Conservation (phyloP, 345 rosid species). For the Bruguiera sexangula region DNA sequence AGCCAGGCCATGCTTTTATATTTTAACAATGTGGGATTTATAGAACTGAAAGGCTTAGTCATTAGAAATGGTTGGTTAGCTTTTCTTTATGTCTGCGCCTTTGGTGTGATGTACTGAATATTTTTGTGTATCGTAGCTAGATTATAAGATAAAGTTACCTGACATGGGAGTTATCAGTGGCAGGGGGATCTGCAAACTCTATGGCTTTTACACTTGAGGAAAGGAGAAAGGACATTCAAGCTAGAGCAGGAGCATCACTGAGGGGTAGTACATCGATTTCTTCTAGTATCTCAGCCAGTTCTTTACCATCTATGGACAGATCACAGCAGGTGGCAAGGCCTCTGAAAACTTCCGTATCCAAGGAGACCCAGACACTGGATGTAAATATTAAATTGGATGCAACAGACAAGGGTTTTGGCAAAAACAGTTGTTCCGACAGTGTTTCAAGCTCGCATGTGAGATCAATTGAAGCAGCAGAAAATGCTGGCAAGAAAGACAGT, state of each 20-base stretch:
- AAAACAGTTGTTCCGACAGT: constrained; percentile 29
- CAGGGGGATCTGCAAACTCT: constrained; percentile 18
- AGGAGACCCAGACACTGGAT: constrained; percentile 10
- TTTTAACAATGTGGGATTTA: background rate
- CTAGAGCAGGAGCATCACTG: constrained; percentile 7
- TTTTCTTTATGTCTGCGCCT: background rate
- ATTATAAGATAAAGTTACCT: constrained; percentile 7
- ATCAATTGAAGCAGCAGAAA: constrained; percentile 20
- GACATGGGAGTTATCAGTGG: constrained; percentile 1
- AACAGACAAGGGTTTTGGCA: constrained; percentile 8
- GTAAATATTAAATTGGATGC: constrained; percentile 8
- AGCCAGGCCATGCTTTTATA: no score
- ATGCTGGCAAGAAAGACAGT: constrained; percentile 4
- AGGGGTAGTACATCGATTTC: constrained; percentile 8
- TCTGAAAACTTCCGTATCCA: constrained; percentile 4
- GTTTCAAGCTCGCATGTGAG: constrained; percentile 26
- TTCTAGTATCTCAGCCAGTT: constrained; percentile 19
- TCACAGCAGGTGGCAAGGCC: constrained; percentile 9
- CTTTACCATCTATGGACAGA: constrained; percentile 4
- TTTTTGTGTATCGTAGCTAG: background rate
- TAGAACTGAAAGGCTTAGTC: background rate
- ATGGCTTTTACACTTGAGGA: constrained; percentile 8
- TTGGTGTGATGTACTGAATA: background rate
- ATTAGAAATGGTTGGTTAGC: background rate
- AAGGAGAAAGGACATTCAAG: constrained; percentile 10